phyloP scores from a whole-genome alignment of 1,284 basidiomycete genomes.

The Trichosporon asahii region DNA sequence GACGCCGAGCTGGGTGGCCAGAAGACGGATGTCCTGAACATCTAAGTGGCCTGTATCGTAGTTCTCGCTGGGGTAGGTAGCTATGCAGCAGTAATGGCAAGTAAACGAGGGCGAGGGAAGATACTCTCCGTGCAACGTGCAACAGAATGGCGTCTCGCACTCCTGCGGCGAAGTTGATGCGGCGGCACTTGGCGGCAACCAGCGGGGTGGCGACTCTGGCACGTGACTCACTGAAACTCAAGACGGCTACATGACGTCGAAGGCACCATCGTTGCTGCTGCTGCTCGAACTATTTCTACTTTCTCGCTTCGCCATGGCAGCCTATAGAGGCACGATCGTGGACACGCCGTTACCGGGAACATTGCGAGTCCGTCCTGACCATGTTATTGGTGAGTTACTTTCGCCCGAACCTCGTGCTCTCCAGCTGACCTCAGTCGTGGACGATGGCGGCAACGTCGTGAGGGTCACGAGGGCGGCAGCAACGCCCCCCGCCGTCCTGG shows the following conservation, averaged over 20 bases:
- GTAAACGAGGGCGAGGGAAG: too few relatives aligned
- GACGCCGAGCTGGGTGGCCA: slow-evolving; percentile 6
- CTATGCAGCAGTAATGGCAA: background rate
- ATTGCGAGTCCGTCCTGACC: slow-evolving; percentile 59
- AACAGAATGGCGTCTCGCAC: too few relatives aligned
- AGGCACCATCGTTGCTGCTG: too few relatives aligned
- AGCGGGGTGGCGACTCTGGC: too few relatives aligned
- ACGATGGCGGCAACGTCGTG: slow-evolving; percentile 59
- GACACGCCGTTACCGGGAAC: slow-evolving; percentile 58
- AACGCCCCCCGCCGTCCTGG: slow-evolving; percentile 45
- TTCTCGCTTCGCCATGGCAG: background rate
- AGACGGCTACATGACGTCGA: background rate
- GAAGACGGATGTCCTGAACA: background rate
- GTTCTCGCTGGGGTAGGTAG: background rate
- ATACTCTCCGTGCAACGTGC: too few relatives aligned
- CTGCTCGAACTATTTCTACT: background rate
- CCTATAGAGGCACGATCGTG: slow-evolving; percentile 58
- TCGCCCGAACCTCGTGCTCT: background rate
- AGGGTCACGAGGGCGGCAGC: slow-evolving; percentile 35
- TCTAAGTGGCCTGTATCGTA: background rate
- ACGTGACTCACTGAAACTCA: background rate
- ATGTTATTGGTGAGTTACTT: slow-evolving; percentile 58
- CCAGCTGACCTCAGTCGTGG: slow-evolving; percentile 52
- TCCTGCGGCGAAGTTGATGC: too few relatives aligned
- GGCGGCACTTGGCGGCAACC: too few relatives aligned